Base-by-base conservation (phyloP, 2,329 filamentous ascomycete genomes). In the Arthrobotrys sinensis region DNA sequence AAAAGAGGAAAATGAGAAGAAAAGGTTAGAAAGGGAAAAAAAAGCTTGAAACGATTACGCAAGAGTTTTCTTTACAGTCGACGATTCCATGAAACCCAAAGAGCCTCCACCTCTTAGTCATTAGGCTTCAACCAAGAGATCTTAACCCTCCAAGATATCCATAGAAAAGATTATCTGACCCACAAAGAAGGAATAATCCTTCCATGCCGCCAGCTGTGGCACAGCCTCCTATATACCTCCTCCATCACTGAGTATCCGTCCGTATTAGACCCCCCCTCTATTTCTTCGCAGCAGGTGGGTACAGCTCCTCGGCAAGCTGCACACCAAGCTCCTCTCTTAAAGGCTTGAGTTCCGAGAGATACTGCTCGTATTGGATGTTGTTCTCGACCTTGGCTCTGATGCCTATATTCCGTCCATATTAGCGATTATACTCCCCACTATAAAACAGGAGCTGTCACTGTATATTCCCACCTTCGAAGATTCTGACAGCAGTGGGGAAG, bases 321-420 rank as follows among this genome's bases (percentile, higher is more conserved):
- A 98, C 90, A 83, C 95, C 95, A 80, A 98, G 91, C 88, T 98
- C 95, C 89, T 97, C 93, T 83, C 94, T 91, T 83, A 98, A 88
- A 81, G 91, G 89, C 89, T 97, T 93, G 82, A 99, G 93, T 88
- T 97, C 93, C 84, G 93, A 89, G 80, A 99, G 91, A 87, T 97
- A 97, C 88, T 97, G 92, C 84, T 97, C 90, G 88, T 99, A 99
- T 88, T 99, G 96, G 84, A 90, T 90, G 87, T 93, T 92, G 90
- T 97, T 99, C 90, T 99, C 96, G 82, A 98, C 96, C 91, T 99
- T 99, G 87, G 94, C 93, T 88, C 97, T 97, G 90, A 99, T 92
- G 84, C 95, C 94, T 97, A 83, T 71, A 36, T 70, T 63, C 36
- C n/a, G 36, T 45, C 11, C 4, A 45, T 24, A 46, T 71, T 72